Percentiles rank a stretch among this genome's conserved stretches.
phyloP scores from a whole-genome alignment of 306 rosid species.

The Sicyos baderoa region DNA sequence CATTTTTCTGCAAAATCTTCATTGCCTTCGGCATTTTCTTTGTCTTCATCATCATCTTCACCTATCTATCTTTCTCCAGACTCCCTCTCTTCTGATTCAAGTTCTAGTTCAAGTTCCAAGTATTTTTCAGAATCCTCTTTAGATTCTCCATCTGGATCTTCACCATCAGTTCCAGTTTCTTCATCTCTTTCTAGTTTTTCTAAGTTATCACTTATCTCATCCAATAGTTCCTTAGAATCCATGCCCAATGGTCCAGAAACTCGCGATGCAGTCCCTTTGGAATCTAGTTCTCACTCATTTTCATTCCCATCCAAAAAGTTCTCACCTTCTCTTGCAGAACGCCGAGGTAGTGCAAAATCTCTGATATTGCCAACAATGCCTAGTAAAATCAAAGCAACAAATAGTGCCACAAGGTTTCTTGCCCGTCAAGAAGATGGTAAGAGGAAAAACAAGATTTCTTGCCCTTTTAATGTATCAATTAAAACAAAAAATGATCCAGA shows the following conservation, averaged over 20 bases:
- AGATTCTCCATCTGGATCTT: slow-evolving; percentile 58
- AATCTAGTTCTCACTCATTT: slow-evolving; percentile 36
- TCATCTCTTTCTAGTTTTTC: slow-evolving; percentile 49
- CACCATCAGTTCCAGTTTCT: slow-evolving; percentile 33
- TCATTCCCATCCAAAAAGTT: slow-evolving; percentile 45
- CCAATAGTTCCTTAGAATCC: slow-evolving; percentile 34
- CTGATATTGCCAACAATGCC: slow-evolving; percentile 58
- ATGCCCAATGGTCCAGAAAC: slow-evolving; percentile 37
- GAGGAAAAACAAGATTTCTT: slow-evolving; percentile 25
- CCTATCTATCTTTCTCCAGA: slow-evolving; percentile 71
- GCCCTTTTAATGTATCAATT: slow-evolving; percentile 28
- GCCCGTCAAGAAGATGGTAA: slow-evolving; percentile 30
- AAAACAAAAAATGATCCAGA: slow-evolving; percentile 27
- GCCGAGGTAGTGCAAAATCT: slow-evolving; percentile 72
- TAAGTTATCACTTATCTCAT: slow-evolving; percentile 39
- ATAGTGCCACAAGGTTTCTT: slow-evolving; percentile 31
- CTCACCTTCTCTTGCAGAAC: slow-evolving; percentile 76
- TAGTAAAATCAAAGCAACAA: slow-evolving; percentile 33
- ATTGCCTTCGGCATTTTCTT: slow-evolving; percentile 43
- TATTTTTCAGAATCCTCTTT: slow-evolving; percentile 52
- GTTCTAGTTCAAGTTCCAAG: slow-evolving; percentile 47
- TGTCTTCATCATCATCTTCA: slow-evolving; percentile 38
- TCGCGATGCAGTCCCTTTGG: slow-evolving; percentile 32
- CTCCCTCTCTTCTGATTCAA: slow-evolving; percentile 62
- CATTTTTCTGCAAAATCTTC: slow-evolving; percentile 42